Conservation (phyloP, 108 stramenopile genomes). For the Epithemia pelagica region DNA sequence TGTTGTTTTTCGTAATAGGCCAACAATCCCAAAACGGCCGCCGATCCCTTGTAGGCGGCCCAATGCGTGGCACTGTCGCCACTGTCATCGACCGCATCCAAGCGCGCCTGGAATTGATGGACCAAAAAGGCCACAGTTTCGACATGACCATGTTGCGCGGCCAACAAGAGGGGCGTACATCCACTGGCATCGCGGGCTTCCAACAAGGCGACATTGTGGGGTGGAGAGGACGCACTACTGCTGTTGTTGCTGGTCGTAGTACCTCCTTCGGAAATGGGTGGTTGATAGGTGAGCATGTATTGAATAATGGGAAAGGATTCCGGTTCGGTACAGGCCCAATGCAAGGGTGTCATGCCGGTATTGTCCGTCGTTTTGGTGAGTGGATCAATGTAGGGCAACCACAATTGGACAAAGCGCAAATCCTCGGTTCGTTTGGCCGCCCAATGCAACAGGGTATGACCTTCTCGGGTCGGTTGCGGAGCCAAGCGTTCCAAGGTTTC, state of each 20-base stretch:
- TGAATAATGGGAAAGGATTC: constrained; percentile 11
- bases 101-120: constrained; percentile 65
- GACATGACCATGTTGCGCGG: constrained; percentile 92
- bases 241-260: not conserved
- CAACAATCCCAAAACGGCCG: constrained; percentile 83
- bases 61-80: constrained; percentile 92
- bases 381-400: constrained; percentile 8
- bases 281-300: constrained; percentile 16
- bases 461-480: constrained; percentile 27
- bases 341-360: constrained; percentile 90
- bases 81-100: constrained; percentile 65
- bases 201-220: not conserved
- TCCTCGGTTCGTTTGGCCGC: constrained; percentile 85
- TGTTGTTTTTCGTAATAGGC: constrained; percentile 45
- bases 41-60: constrained; percentile 94
- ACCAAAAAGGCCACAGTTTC: constrained; percentile 84
- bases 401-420: constrained; percentile 53
- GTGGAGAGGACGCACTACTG: constrained; percentile 5
- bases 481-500: constrained; percentile 34
- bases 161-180: constrained; percentile 89
- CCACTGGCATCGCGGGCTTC: constrained; percentile 65
- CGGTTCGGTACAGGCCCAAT: constrained; percentile 91
- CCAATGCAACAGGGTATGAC: constrained; percentile 90
- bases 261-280: not conserved
- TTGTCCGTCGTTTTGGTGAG: constrained; percentile 44